These are phyloP conservation scores for Globisporangium spinosum DNA, from an alignment of 352 stramenopile genomes.

Conservation along the genomic window DNA sequence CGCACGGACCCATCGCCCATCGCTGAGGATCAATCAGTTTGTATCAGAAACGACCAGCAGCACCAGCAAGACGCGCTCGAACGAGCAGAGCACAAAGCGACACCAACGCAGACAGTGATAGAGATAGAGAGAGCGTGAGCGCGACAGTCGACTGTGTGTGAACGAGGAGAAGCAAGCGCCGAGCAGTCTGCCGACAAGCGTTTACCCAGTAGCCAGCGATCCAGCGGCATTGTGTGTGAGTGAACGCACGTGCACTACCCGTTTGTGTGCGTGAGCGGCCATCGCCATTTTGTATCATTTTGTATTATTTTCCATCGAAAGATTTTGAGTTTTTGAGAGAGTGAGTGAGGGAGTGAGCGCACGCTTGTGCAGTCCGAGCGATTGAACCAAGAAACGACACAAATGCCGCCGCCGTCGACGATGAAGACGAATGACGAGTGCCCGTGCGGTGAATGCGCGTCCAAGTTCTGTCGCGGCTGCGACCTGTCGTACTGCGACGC, in stretches of 20 bases:
- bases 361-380: neutral
- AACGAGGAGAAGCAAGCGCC: neutral
- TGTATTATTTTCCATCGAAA: constrained; percentile 5
- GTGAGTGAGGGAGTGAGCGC: neutral
- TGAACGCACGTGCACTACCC: neutral
- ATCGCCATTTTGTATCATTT: constrained; percentile 6
- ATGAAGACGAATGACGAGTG: constrained; percentile 15
- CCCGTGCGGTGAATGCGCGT: constrained; percentile 21
- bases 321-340: constrained; percentile 3
- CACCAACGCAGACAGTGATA: neutral
- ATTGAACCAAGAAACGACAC: neutral
- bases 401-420: neutral
- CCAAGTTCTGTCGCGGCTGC: constrained; percentile 26
- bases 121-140: neutral
- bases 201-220: neutral
- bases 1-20: neutral
- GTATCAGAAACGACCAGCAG: neutral
- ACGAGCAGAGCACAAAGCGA: too few species aligned
- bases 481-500: constrained; percentile 32
- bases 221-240: neutral
- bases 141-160: neutral
- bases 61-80: neutral
- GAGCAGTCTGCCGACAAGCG: neutral
- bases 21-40: neutral
- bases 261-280: neutral